Conservation (phyloP, 2,329 filamentous ascomycete genomes). For the Tympanopsis confertula region DNA sequence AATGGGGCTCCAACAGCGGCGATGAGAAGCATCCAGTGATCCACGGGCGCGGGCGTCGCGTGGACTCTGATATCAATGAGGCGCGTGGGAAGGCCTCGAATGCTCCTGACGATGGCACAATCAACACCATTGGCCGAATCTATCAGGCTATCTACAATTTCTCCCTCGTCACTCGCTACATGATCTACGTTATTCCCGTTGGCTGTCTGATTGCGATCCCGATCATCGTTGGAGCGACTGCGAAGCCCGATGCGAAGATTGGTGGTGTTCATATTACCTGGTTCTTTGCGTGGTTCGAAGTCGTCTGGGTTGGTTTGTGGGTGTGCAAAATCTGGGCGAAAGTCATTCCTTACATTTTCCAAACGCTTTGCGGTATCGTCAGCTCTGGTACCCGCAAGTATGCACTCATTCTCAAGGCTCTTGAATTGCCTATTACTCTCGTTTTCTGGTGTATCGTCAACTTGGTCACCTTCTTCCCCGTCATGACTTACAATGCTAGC, state of each 20-base stretch:
- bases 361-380: constrained; percentile 48
- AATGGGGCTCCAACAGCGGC: constrained; percentile 16
- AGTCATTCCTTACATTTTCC: constrained; percentile 45
- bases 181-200: constrained; percentile 49
- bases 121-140: too few species aligned
- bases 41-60: too few species aligned
- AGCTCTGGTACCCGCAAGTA: constrained; percentile 32
- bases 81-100: too few species aligned
- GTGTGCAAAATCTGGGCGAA: constrained; percentile 46
- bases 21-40: constrained; percentile 39
- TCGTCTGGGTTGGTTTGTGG: constrained; percentile 54
- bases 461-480: neutral
- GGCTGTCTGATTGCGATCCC: constrained; percentile 46
- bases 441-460: neutral
- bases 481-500: constrained; percentile 24
- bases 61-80: too few species aligned
- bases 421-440: neutral
- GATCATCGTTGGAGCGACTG: constrained; percentile 48
- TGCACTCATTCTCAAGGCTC: neutral
- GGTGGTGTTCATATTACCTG: constrained; percentile 42
- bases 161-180: constrained; percentile 50
- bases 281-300: constrained; percentile 56
- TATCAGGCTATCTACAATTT: constrained; percentile 51
- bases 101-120: too few species aligned
- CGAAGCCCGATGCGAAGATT: constrained; percentile 30